Evolutionary conservation across 2,329 filamentous ascomycete genomes (phyloP).

Genomic region (Trichoderma afroharzianum): DNA sequence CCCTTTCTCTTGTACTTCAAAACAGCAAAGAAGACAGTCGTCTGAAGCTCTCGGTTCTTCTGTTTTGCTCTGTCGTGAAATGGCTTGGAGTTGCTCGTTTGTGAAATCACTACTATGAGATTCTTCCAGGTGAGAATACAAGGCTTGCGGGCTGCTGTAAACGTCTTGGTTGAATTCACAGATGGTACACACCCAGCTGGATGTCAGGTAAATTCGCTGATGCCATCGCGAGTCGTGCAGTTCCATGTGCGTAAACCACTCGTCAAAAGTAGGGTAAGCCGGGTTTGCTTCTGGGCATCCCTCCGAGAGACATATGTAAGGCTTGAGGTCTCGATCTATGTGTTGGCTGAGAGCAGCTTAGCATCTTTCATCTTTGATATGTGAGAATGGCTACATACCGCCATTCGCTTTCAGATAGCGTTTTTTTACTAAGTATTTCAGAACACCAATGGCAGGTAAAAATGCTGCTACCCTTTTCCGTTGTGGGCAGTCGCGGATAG

Average conservation of each 20-base stretch:
- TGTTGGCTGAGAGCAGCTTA: constrained; percentile 3
- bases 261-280: not conserved
- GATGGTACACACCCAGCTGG: constrained; percentile 7
- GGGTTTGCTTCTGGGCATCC: not conserved
- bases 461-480: not conserved
- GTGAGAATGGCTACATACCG: not conserved
- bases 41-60: constrained; percentile 13
- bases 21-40: constrained; percentile 14
- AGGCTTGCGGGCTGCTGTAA: not conserved
- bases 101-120: not conserved
- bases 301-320: constrained; percentile 16
- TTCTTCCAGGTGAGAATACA: not conserved
- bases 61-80: constrained; percentile 14
- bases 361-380: not conserved
- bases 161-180: not conserved
- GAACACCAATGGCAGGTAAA: not conserved
- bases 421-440: not conserved
- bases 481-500: not conserved
- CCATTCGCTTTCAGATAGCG: not conserved
- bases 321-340: constrained; percentile 17
- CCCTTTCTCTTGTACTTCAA: not conserved
- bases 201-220: not conserved
- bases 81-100: not conserved
- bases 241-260: constrained; percentile 15
- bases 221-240: constrained; percentile 9